Conservation (phyloP, 179 eudicot genomes). For the Drosera spatulata region DNA sequence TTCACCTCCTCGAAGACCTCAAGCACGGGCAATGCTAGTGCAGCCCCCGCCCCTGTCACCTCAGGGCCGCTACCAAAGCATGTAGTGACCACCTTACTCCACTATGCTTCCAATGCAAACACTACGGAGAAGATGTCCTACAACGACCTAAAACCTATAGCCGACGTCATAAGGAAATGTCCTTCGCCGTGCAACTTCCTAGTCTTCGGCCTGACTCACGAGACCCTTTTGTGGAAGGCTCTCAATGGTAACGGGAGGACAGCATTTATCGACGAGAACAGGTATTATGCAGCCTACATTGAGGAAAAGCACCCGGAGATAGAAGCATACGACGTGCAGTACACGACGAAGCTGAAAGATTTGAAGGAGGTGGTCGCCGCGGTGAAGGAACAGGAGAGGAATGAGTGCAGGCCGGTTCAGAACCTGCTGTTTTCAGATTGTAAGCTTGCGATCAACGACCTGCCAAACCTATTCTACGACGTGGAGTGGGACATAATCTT, state of each 20-base stretch:
- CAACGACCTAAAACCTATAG: constrained; percentile 45
- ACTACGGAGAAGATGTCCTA: constrained; percentile 60
- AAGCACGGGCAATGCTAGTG: constrained; percentile 7
- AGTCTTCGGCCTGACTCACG: constrained; percentile 75
- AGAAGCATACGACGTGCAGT: constrained; percentile 85
- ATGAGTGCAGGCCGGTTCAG: constrained; percentile 85
- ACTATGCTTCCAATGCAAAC: constrained; percentile 70
- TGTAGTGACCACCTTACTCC: constrained; percentile 63
- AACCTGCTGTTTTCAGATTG: constrained; percentile 67
- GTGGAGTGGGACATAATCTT: constrained; percentile 70
- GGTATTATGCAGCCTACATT: constrained; percentile 73
- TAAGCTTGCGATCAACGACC: constrained; percentile 27
- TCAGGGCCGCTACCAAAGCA: constrained; percentile 24
- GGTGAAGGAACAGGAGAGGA: constrained; percentile 43
- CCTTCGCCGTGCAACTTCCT: constrained; percentile 55
- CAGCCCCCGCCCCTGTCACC: not conserved
- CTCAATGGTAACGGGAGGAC: constrained; percentile 76
- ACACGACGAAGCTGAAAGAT: constrained; percentile 57
- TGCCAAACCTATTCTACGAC: constrained; percentile 46
- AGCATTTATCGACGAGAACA: constrained; percentile 71
- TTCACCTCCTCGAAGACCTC: constrained; percentile 22
- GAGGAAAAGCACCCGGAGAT: constrained; percentile 80
- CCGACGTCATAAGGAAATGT: constrained; percentile 59
- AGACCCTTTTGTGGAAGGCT: constrained; percentile 74
- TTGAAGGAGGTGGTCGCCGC: constrained; percentile 38